Base-by-base conservation (phyloP, 2,329 filamentous ascomycete genomes). In the Chalaropsis thielavioides region DNA sequence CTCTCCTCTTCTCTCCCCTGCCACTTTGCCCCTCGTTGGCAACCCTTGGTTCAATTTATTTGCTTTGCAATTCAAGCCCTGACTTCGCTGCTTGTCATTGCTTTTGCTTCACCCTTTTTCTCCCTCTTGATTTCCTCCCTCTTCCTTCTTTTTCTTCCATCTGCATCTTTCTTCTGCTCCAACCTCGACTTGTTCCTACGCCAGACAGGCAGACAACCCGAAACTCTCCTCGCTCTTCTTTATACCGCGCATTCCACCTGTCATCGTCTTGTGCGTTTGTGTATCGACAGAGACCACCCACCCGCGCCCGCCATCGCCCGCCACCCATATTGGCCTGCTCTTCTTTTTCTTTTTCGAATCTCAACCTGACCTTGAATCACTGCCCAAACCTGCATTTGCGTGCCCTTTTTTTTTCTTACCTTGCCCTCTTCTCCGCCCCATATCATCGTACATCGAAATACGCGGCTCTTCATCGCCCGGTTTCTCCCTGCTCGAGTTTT, bases 11-110 rank as follows among this genome's bases (percentile, higher is more conserved):
- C 61, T 49, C 15, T 49, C 61, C 61, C 61, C 41, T 62, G 41
- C 41, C 24, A 62, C 41, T 46, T 62, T 62, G 61, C 61, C 61
- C 61, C 61, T 62, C 61, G 41, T 62, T 62, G 27, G 41, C 41
- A 46, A 46, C 61, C 61, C 41, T 62, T 27, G 41, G 35, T 62
- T 61, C 46, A 27, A 46, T 62, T 58, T 58, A 58, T 58, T 58
- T 38, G 27, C 54, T 58, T 35, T 58, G 54, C 54, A 58, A 38
- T 38, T 35, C 54, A 58, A 58, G 54, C 54, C 54, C 54, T 38
- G 31, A 38, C 54, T 22, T 35, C 49, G 27, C 61, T 35, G 41
- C 27, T 62, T 62, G 38, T 19, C 41, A 49, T 40, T n/a, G 22
- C 24, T 51, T 62, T 31, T 62, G 44, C 61, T 46, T 62, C 41